A percentile compares a stretch with the other conserved stretches of the same genome.
These are phyloP conservation scores for Xylaria curta DNA, from an alignment of 495 filamentous ascomycete species.

Conservation along the genomic window DNA sequence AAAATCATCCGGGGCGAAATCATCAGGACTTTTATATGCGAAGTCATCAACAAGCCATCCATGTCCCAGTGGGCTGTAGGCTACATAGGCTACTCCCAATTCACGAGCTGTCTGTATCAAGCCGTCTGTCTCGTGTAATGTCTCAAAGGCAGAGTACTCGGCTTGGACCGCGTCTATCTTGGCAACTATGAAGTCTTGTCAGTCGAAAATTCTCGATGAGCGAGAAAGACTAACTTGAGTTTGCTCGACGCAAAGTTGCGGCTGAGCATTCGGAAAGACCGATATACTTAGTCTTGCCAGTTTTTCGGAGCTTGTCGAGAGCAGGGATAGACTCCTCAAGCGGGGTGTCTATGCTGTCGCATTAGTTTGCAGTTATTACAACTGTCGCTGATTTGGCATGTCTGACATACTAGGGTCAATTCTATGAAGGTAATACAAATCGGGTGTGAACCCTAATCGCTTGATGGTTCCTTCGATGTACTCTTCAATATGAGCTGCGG, in stretches of 20 bases:
- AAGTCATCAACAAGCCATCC: neutral
- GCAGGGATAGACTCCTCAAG: neutral
- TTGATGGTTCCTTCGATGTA: constrained; percentile 61
- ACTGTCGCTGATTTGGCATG: neutral
- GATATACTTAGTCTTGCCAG: neutral
- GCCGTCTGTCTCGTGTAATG: neutral
- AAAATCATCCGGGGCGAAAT: neutral
- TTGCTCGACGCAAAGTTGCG: neutral
- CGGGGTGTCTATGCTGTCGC: neutral
- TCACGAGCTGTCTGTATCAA: neutral
- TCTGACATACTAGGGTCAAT: neutral
- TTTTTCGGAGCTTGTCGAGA: neutral
- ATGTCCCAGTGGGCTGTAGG: neutral
- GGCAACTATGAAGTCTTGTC: neutral
- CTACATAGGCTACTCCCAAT: neutral
- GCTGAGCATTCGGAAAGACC: neutral
- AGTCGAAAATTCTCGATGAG: neutral
- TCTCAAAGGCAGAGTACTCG: neutral
- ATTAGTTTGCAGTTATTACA: neutral
- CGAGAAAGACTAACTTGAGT: neutral
- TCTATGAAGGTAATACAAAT: constrained; percentile 38
- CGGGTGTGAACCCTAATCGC: constrained; percentile 56
- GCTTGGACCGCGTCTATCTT: neutral
- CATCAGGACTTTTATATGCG: neutral
- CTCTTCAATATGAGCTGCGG: constrained; percentile 55